A percentile compares a stretch with the other conserved stretches of the same genome.
These are phyloP conservation scores for Herpotrichia juniperi DNA, from an alignment of 2,329 filamentous ascomycete species.

Conservation along the genomic window DNA sequence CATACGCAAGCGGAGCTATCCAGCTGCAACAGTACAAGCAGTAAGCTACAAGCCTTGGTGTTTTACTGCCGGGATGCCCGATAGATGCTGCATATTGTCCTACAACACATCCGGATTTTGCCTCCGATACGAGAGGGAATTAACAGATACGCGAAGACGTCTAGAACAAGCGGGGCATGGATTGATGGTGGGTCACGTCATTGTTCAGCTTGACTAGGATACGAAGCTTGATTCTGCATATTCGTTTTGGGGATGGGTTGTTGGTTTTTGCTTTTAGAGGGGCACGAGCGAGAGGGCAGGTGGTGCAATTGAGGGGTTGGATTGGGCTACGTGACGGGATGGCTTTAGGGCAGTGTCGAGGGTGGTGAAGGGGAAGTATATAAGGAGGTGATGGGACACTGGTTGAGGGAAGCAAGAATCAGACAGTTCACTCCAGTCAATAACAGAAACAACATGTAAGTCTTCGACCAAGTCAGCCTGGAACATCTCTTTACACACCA, in stretches of 20 bases:
- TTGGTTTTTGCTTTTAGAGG: neutral
- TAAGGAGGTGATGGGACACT: neutral
- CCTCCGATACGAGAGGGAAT: neutral
- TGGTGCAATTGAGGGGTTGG: neutral
- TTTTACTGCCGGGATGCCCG: neutral
- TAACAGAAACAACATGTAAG: neutral
- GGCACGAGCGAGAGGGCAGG: neutral
- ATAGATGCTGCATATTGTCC: neutral
- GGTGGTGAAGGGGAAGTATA: neutral
- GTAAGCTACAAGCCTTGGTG: neutral
- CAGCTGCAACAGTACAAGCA: neutral
- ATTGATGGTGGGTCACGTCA: neutral
- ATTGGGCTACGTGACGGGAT: neutral
- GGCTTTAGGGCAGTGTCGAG: too few relatives aligned
- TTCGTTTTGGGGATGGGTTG: too few relatives aligned
- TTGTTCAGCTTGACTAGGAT: slow-evolving; percentile 2
- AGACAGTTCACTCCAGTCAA: neutral
- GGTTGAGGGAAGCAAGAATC: neutral
- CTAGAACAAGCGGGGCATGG: neutral
- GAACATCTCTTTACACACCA: too few relatives aligned
- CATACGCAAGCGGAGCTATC: neutral
- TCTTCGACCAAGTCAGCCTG: neutral
- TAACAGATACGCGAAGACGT: neutral
- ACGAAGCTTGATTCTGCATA: neutral
- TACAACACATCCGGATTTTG: neutral